Evolutionary conservation across 805 yeast species (phyloP).

Genomic region (Sungouiella blattae): DNA sequence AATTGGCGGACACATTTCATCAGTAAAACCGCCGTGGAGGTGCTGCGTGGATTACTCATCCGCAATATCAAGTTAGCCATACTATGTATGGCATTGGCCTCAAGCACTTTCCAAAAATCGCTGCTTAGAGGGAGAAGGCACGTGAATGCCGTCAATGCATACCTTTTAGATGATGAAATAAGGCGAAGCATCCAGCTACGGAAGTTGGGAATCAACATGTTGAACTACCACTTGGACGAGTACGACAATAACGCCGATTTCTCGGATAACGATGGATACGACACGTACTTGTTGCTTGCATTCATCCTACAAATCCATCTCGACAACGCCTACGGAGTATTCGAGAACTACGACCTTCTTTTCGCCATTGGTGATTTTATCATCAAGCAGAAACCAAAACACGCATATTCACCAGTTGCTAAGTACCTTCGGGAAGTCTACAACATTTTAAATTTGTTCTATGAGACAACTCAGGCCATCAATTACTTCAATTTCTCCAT

Average conservation of each 20-base stretch:
- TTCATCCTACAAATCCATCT: constrained; percentile 36
- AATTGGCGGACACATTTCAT: constrained; percentile 12
- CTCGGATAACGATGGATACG: constrained; percentile 25
- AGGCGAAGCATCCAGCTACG: constrained; percentile 31
- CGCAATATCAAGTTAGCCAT: constrained; percentile 12
- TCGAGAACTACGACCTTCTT: constrained; percentile 39
- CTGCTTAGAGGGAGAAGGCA: constrained; percentile 3
- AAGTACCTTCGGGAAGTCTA: constrained; percentile 27
- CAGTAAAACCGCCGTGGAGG: constrained; percentile 3
- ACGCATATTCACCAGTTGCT: constrained; percentile 10
- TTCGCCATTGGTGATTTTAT: constrained; percentile 34
- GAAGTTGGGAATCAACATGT: constrained; percentile 31
- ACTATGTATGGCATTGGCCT: constrained; percentile 13
- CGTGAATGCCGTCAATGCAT: constrained; percentile 12
- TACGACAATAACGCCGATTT: constrained; percentile 27
- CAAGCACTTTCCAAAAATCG: constrained; percentile 10
- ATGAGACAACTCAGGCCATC: constrained; percentile 47
- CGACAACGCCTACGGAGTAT: constrained; percentile 37
- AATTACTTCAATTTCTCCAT: constrained; percentile 46
- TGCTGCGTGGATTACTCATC: constrained; percentile 8
- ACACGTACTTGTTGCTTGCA: constrained; percentile 30
- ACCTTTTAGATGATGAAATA: constrained; percentile 21
- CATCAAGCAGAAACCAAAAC: constrained; percentile 6
- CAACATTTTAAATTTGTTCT: constrained; percentile 34
- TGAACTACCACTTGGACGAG: constrained; percentile 40